Percentiles rank a stretch among this genome's conserved stretches.
These are phyloP conservation scores for Phaseolus lunatus DNA, from an alignment of 306 rosid genomes.

Conservation along the genomic window DNA sequence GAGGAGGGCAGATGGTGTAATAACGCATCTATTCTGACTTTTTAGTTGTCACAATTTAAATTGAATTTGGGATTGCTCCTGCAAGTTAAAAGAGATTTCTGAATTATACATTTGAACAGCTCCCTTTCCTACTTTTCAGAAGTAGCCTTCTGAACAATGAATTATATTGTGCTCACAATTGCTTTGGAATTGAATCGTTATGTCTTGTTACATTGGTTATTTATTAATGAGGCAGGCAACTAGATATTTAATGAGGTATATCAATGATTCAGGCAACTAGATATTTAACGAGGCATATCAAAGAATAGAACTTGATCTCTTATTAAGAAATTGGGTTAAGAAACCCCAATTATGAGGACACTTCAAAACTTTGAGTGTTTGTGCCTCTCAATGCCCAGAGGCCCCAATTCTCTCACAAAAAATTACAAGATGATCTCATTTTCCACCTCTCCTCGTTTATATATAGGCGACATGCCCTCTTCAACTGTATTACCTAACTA, in stretches of 20 bases:
- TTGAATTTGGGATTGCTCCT: conserved; percentile 24
- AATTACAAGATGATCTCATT: neutral
- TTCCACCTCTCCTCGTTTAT: neutral
- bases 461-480: neutral
- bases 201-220: conserved; percentile 8
- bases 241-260: neutral
- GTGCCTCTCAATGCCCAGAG: neutral
- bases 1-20: neutral
- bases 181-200: neutral
- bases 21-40: conserved; percentile 5
- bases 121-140: conserved; percentile 3
- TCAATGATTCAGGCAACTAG: neutral
- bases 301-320: neutral
- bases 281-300: conserved; percentile 4
- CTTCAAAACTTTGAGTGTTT: neutral
- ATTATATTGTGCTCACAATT: conserved; percentile 12
- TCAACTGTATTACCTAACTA: neutral
- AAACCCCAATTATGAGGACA: neutral
- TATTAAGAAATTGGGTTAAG: neutral
- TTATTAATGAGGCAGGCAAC: neutral
- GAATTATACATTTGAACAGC: conserved; percentile 16
- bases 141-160: conserved; percentile 21
- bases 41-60: conserved; percentile 15
- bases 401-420: neutral
- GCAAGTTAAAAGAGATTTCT: conserved; percentile 35